These are phyloP conservation scores for Pseudogymnoascus sp. DNA, from an alignment of 2,329 filamentous ascomycete species.

Conservation along the genomic window DNA sequence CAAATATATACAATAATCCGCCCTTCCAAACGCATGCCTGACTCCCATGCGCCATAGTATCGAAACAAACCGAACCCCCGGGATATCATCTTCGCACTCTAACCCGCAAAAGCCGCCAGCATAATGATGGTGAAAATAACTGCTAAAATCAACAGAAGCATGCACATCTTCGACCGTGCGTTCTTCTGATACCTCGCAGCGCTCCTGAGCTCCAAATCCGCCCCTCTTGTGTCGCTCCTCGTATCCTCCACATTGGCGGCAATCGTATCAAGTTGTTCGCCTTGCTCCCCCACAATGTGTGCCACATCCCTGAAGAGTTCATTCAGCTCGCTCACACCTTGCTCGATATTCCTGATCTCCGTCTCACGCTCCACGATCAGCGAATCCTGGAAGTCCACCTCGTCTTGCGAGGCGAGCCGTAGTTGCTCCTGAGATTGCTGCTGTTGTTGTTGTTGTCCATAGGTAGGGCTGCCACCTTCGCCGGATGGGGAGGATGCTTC, in stretches of 20 bases:
- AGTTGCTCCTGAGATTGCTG: slow-evolving; percentile 68
- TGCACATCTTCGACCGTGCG: slow-evolving; percentile 89
- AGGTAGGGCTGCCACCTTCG: slow-evolving; percentile 32
- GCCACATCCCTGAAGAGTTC: slow-evolving; percentile 97
- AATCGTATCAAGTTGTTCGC: slow-evolving; percentile 79
- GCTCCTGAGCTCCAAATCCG: slow-evolving; percentile 75
- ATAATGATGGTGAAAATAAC: slow-evolving; percentile 87
- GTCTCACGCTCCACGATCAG: slow-evolving; percentile 93
- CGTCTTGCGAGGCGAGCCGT: slow-evolving; percentile 80
- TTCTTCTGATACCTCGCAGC: slow-evolving; percentile 92
- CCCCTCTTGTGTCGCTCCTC: slow-evolving; percentile 72
- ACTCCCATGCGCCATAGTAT: slow-evolving; percentile 4
- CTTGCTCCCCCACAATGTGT: slow-evolving; percentile 92
- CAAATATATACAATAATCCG: slow-evolving; percentile 9
- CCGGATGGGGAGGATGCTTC: slow-evolving; percentile 39
- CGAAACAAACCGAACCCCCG: background rate
- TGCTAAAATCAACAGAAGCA: slow-evolving; percentile 77
- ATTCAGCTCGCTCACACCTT: slow-evolving; percentile 90
- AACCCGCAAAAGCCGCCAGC: slow-evolving; percentile 76
- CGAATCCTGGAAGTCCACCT: slow-evolving; percentile 95
- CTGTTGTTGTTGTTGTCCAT: slow-evolving; percentile 44
- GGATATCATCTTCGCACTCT: slow-evolving; percentile 2
- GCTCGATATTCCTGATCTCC: slow-evolving; percentile 96
- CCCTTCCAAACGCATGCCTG: background rate
- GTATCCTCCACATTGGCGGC: slow-evolving; percentile 81